These are phyloP conservation scores for Claviceps purpurea DNA, from an alignment of 2,329 filamentous ascomycete species.

Conservation along the genomic window DNA sequence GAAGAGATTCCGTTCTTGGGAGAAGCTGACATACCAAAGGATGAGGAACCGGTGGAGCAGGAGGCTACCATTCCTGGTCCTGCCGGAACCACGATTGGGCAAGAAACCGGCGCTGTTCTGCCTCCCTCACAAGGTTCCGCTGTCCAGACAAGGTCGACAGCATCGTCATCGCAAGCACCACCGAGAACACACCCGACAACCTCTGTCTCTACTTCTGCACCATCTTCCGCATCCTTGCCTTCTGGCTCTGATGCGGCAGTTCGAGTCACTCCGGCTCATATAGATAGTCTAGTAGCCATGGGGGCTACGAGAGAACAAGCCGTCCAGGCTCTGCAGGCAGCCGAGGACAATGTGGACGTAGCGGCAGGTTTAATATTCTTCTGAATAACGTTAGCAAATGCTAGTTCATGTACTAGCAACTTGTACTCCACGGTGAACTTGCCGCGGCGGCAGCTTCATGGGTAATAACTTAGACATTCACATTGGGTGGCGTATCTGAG, in stretches of 20 bases:
- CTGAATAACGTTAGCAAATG: neutral
- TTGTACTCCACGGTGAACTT: neutral
- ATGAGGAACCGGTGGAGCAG: slow-evolving; percentile 57
- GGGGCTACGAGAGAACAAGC: slow-evolving; percentile 68
- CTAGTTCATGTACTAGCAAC: too few relatives aligned
- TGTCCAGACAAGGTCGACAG: slow-evolving; percentile 8
- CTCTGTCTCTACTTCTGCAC: slow-evolving; percentile 9
- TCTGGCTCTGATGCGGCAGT: slow-evolving; percentile 7
- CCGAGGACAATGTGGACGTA: slow-evolving; percentile 72
- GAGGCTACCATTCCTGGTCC: slow-evolving; percentile 80
- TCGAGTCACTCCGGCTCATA: slow-evolving; percentile 47
- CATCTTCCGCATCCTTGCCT: slow-evolving; percentile 13
- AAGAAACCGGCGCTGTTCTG: slow-evolving; percentile 62
- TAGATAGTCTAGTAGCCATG: slow-evolving; percentile 63
- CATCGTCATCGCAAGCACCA: slow-evolving; percentile 5
- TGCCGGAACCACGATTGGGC: slow-evolving; percentile 78
- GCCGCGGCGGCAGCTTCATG: neutral
- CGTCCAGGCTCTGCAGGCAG: slow-evolving; percentile 66
- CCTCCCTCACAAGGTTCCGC: slow-evolving; percentile 11
- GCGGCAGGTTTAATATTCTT: slow-evolving; percentile 10
- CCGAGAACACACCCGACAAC: slow-evolving; percentile 12
- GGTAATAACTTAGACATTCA: neutral
- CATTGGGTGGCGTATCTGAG: neutral
- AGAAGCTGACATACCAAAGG: slow-evolving; percentile 88
- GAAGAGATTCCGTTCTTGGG: slow-evolving; percentile 82